Percentiles rank a stretch among this genome's conserved stretches.
These are phyloP conservation scores for Rhynchosporium graminicola DNA, from an alignment of 2,329 filamentous ascomycete species.

Conservation along the genomic window DNA sequence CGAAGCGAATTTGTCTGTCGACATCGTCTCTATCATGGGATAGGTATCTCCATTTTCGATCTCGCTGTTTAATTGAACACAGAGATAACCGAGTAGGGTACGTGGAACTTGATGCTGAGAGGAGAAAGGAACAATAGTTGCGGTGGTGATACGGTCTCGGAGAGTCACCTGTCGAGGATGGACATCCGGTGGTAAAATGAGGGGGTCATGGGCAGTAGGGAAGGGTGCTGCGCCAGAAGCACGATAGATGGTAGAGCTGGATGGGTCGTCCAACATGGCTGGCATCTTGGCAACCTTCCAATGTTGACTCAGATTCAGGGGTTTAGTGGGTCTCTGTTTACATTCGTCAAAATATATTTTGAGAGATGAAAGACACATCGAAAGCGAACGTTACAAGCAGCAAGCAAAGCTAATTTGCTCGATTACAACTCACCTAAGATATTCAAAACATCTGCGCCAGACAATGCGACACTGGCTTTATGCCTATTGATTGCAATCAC, in stretches of 20 bases:
- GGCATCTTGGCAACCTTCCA: constrained; percentile 48
- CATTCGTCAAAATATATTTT: constrained; percentile 9
- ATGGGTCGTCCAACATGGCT: constrained; percentile 62
- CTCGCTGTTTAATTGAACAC: constrained; percentile 67
- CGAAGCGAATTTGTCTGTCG: constrained; percentile 60
- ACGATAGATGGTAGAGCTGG: constrained; percentile 55
- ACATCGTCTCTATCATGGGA: constrained; percentile 65
- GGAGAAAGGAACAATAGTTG: constrained; percentile 68
- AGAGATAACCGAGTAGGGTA: constrained; percentile 63
- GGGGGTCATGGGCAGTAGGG: constrained; percentile 51
- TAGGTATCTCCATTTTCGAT: constrained; percentile 75
- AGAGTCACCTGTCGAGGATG: constrained; percentile 63
- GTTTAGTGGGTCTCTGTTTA: constrained; percentile 17
- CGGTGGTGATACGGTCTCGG: constrained; percentile 65
- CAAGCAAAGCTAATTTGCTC: neutral
- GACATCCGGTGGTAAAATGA: constrained; percentile 48
- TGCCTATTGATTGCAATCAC: neutral
- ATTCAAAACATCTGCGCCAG: neutral
- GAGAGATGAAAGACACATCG: neutral
- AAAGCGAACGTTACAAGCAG: neutral
- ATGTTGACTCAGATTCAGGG: constrained; percentile 8
- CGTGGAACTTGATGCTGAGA: constrained; percentile 61
- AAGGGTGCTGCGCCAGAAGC: constrained; percentile 54
- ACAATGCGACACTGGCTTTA: neutral
- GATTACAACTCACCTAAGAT: neutral